Evolutionary conservation across 106 monocot species (phyloP).

Genomic region (Platanthera zijinensis): DNA sequence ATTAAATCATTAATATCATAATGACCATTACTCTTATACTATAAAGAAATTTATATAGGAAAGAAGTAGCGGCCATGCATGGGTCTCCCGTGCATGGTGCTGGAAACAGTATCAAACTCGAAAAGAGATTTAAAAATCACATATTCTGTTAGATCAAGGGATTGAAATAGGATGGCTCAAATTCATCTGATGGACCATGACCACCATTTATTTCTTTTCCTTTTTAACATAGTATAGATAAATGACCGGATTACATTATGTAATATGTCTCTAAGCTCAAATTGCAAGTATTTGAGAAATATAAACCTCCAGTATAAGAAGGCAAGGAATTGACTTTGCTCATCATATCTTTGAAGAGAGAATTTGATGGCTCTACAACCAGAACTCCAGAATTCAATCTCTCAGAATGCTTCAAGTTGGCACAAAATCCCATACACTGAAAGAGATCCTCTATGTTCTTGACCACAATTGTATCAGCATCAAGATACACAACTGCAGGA

Average conservation of each 20-base stretch:
- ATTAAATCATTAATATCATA: background rate
- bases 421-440: slow-evolving; percentile 89
- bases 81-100: no score
- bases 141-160: no score
- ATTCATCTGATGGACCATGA: no score
- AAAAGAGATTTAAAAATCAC: no score
- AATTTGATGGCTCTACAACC: slow-evolving; percentile 95
- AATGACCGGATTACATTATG: background rate
- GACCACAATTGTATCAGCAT: slow-evolving; percentile 94
- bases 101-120: no score
- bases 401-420: slow-evolving; percentile 97
- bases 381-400: slow-evolving; percentile 98
- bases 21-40: no score
- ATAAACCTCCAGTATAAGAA: slow-evolving; percentile 96
- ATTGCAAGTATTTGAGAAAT: background rate
- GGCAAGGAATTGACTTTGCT: slow-evolving; percentile 61
- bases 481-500: slow-evolving; percentile 91
- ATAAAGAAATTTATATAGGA: no score
- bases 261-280: background rate
- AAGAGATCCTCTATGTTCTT: slow-evolving; percentile 96
- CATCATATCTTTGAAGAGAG: slow-evolving; percentile 88
- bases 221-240: background rate
- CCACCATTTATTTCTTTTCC: no score
- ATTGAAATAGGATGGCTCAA: no score
- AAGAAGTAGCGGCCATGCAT: no score